Conservation (phyloP, 768 basidiomycete genomes). For the Dioszegia hungarica region DNA sequence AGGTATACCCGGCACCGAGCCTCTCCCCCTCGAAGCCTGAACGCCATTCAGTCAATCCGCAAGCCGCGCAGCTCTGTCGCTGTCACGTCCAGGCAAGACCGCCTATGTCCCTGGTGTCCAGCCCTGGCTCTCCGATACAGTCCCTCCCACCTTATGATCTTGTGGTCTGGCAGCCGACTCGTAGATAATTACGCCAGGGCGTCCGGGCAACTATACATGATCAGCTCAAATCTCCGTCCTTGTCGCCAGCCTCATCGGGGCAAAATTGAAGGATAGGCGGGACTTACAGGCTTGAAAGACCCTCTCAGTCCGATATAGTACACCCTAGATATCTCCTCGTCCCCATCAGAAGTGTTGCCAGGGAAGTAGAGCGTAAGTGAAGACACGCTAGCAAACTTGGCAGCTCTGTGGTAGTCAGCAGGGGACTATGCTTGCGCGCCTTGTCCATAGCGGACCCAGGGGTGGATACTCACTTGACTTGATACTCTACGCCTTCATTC, state of each 20-base stretch:
- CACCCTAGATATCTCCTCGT: slow-evolving; percentile 65
- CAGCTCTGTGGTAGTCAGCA: slow-evolving; percentile 58
- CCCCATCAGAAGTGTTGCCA: slow-evolving; percentile 53
- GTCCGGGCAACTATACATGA: slow-evolving; percentile 60
- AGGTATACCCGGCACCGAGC: too few relatives aligned
- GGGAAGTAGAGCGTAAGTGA: slow-evolving; percentile 80
- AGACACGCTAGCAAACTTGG: slow-evolving; percentile 78
- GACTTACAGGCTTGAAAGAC: slow-evolving; percentile 48
- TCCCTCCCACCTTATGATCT: slow-evolving; percentile 58
- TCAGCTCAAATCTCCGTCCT: too few relatives aligned
- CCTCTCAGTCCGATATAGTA: slow-evolving; percentile 86
- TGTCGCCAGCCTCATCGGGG: too few relatives aligned
- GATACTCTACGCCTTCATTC: slow-evolving; percentile 76
- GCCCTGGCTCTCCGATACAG: slow-evolving; percentile 4
- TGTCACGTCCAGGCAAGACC: neutral
- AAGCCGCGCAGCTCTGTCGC: neutral
- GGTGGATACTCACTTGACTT: slow-evolving; percentile 60
- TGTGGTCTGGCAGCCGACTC: slow-evolving; percentile 81
- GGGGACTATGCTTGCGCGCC: neutral
- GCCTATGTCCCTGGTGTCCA: slow-evolving; percentile 5
- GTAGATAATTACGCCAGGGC: slow-evolving; percentile 79
- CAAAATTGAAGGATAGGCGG: neutral
- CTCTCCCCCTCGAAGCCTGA: neutral
- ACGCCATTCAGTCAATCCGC: too few relatives aligned
- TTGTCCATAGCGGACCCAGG: neutral